Base-by-base conservation (phyloP, 805 yeast genomes). In the Candida nemodendra region DNA sequence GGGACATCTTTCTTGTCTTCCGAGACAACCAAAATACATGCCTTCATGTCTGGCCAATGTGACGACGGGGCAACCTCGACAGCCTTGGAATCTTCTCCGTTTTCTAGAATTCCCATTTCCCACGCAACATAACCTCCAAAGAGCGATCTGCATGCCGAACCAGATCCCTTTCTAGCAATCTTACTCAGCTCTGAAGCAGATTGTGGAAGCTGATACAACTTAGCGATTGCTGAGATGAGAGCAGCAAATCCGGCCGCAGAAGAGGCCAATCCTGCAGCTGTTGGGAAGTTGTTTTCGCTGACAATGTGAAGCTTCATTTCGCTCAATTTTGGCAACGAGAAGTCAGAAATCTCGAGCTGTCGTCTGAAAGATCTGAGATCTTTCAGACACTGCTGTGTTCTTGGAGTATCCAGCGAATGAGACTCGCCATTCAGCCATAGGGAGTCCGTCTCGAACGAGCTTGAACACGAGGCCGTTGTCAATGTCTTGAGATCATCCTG, bases 241-340 rank as follows among this genome's bases (percentile, higher is more conserved):
- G 99, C 99, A 24, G 99, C 96, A 64, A 89, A 91, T 0, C 99
- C 99, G 8, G 99, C 98, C 11, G 99, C 99, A 4, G 95, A 84
- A 1, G 96, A 88, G 0, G 99, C 99, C 52, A 93, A 74, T 2
- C 99, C 99, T 5, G 99, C 99, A 22, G 99, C 99, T 18, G 99
- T 93, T 36, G 99, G 99, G 73, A 93, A 93, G 66, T 93, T 93
- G 69, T 93, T 93, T 59, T 88, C 95, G 18, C 95, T 81, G 11
- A 87, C 95, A 50, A 93, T 84, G 53, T 81, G 87, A 40, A 93
- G 69, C 35, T 74, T 72, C 76, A 76, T 79, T 14, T 68, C 53
- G 22, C 91, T 75, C 42, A 89, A 69, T 53, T 68, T 71, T 27
- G 90, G 86, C 47, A 82, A 64, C 1, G 66, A 43, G 0, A 71